Evolutionary conservation across 352 stramenopile genomes (phyloP).

Genomic region (Pythium utonaiense): DNA sequence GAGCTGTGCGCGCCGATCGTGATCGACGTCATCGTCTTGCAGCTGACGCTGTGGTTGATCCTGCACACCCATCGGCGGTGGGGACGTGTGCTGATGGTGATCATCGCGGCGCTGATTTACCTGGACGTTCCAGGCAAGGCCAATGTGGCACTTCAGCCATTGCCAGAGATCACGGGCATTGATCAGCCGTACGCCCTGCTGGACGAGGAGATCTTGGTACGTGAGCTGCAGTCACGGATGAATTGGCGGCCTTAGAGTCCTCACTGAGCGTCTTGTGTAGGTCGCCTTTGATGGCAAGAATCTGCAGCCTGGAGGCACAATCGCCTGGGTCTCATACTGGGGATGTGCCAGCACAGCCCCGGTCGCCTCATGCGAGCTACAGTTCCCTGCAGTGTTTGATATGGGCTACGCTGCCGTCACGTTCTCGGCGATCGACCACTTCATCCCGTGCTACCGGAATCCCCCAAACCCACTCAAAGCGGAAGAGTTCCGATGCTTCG

Average conservation of each 20-base stretch:
- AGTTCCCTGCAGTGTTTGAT: constrained; percentile 62
- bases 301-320: constrained; percentile 61
- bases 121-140: constrained; percentile 45
- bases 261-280: constrained; percentile 9
- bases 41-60: constrained; percentile 40
- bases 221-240: background rate
- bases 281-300: constrained; percentile 68
- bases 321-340: constrained; percentile 82
- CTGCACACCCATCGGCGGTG: constrained; percentile 55
- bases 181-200: constrained; percentile 70
- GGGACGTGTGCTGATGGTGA: constrained; percentile 43
- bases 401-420: constrained; percentile 62
- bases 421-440: constrained; percentile 73
- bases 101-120: constrained; percentile 40
- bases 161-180: constrained; percentile 49
- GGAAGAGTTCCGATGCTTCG: constrained; percentile 69
- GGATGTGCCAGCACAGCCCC: constrained; percentile 60
- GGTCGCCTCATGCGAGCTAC: constrained; percentile 63
- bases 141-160: constrained; percentile 51
- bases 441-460: constrained; percentile 83
- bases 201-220: constrained; percentile 65
- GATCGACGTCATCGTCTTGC: constrained; percentile 43
- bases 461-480: constrained; percentile 71
- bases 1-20: constrained; percentile 54
- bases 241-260: background rate